Conservation (phyloP, 176 grass and related monocot genomes). For the Triticum timopheevii region DNA sequence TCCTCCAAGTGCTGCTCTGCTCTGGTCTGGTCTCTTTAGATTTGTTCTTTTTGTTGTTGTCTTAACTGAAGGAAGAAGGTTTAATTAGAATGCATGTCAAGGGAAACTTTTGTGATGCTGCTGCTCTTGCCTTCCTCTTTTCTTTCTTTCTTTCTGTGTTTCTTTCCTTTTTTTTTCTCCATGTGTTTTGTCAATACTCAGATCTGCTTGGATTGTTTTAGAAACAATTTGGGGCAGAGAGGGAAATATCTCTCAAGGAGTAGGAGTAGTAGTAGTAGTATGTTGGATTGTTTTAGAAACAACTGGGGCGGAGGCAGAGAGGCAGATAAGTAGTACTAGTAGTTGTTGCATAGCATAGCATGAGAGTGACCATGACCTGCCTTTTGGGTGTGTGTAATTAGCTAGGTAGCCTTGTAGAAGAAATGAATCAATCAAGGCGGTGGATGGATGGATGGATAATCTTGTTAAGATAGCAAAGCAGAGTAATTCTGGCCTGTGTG, state of each 20-base stretch:
- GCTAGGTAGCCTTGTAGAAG: slow-evolving; percentile 36
- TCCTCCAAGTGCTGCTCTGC: too few species aligned
- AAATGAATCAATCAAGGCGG: slow-evolving; percentile 10
- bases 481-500: not conserved
- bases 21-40: slow-evolving; percentile 3
- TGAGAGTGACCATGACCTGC: slow-evolving; percentile 19
- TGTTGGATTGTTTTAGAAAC: slow-evolving; percentile 36
- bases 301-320: not conserved
- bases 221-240: not conserved
- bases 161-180: not conserved
- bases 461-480: not conserved
- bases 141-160: too few species aligned
- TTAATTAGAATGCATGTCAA: slow-evolving; percentile 56
- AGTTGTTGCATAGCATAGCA: not conserved
- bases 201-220: slow-evolving; percentile 46
- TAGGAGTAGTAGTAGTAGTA: not conserved
- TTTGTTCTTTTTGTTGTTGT: slow-evolving; percentile 32
- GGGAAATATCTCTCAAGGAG: not conserved
- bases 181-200: not conserved
- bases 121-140: not conserved
- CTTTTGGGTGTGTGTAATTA: slow-evolving; percentile 51
- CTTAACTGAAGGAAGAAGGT: slow-evolving; percentile 44
- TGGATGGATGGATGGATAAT: not conserved
- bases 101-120: slow-evolving; percentile 28
- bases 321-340: not conserved